Percentiles rank a stretch among this genome's conserved stretches.
These are phyloP conservation scores for Globisporangium echinulatum DNA, from an alignment of 352 stramenopile genomes.

Conservation along the genomic window DNA sequence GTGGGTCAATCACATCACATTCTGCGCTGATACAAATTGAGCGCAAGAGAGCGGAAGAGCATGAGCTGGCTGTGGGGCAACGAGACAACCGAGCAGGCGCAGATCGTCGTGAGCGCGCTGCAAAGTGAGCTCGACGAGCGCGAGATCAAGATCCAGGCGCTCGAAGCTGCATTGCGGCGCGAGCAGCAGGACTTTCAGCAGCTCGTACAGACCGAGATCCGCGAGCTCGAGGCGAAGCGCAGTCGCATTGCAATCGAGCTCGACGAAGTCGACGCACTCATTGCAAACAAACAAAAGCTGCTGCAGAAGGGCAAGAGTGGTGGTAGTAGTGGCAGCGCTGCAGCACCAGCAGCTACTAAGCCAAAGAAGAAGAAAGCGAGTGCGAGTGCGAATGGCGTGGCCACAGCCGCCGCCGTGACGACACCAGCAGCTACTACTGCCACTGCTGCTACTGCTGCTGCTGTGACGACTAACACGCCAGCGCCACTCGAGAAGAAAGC, in stretches of 20 bases:
- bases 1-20: slow-evolving; percentile 3
- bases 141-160: slow-evolving; percentile 71
- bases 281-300: slow-evolving; percentile 57
- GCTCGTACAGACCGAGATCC: slow-evolving; percentile 53
- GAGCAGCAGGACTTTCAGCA: slow-evolving; percentile 71
- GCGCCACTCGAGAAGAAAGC: slow-evolving; percentile 28
- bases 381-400: neutral
- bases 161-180: slow-evolving; percentile 62
- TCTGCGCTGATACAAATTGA: neutral
- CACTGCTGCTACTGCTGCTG: no score
- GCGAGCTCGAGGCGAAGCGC: slow-evolving; percentile 56
- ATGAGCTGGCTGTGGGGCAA: slow-evolving; percentile 85
- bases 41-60: neutral
- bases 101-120: slow-evolving; percentile 77
- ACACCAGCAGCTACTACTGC: neutral
- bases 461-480: neutral
- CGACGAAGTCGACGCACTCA: slow-evolving; percentile 24
- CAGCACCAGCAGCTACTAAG: slow-evolving; percentile 3
- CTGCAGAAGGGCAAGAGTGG: slow-evolving; percentile 41
- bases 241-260: slow-evolving; percentile 18
- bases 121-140: slow-evolving; percentile 79
- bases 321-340: slow-evolving; percentile 20
- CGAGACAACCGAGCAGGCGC: slow-evolving; percentile 79
- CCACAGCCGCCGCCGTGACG: neutral
- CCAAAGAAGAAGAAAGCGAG: slow-evolving; percentile 17